Conservation (phyloP, 345 rosid species). For the Eucalyptus polyanthemos region DNA sequence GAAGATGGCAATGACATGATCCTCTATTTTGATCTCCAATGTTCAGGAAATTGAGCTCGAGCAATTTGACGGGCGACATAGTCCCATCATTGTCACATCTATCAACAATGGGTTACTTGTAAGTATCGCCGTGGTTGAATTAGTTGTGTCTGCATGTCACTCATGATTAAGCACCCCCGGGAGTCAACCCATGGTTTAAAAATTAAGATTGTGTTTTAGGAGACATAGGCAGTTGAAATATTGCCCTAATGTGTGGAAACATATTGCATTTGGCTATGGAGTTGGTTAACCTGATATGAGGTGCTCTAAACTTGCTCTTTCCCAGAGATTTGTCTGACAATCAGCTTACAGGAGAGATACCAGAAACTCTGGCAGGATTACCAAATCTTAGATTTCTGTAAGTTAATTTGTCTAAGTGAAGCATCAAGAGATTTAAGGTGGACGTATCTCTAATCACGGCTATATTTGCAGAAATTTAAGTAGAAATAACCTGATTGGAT, state of each 20-base stretch:
- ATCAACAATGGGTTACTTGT: not conserved
- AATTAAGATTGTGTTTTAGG: too few relatives aligned
- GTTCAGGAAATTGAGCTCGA: not conserved
- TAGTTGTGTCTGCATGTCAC: accelerated
- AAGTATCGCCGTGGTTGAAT: not conserved
- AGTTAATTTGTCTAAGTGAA: not conserved
- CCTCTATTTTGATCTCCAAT: not conserved
- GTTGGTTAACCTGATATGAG: not conserved
- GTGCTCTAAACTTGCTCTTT: not conserved
- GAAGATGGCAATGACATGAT: not conserved
- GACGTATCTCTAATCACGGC: accelerated
- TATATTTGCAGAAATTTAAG: slow-evolving; percentile 17
- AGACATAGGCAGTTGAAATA: not conserved
- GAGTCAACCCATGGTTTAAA: not conserved
- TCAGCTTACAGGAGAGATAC: slow-evolving; percentile 31
- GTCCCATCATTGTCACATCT: not conserved
- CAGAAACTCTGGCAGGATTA: slow-evolving; percentile 15
- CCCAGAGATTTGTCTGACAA: slow-evolving; percentile 56
- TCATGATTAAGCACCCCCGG: not conserved
- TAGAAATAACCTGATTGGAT: slow-evolving; percentile 25
- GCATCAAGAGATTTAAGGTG: not conserved
- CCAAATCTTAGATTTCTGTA: slow-evolving; percentile 24
- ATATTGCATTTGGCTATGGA: not conserved
- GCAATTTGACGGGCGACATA: not conserved
- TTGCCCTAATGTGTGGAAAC: not conserved